These are phyloP conservation scores for Delitschia confertaspora DNA, from an alignment of 495 filamentous ascomycete species.

Conservation along the genomic window DNA sequence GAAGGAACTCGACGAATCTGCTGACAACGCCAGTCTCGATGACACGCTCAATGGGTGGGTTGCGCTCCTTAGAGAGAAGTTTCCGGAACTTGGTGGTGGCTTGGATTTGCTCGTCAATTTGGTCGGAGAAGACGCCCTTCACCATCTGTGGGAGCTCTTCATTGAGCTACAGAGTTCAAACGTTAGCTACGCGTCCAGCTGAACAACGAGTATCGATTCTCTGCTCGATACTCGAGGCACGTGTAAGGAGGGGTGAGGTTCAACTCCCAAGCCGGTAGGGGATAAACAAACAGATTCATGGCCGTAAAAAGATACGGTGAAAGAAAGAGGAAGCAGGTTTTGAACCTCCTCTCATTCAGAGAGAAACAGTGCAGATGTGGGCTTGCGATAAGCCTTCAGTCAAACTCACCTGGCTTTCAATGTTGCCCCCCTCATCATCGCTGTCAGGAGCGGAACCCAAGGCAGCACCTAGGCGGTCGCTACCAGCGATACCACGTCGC, in stretches of 20 bases:
- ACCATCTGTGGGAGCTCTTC: slow-evolving; percentile 99
- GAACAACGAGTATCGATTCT: too few relatives aligned
- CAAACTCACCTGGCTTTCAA: slow-evolving; percentile 82
- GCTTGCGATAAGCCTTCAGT: not conserved
- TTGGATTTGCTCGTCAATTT: slow-evolving; percentile 95
- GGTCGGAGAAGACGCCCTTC: slow-evolving; percentile 91
- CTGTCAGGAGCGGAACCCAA: slow-evolving; percentile 85
- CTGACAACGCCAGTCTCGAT: slow-evolving; percentile 98
- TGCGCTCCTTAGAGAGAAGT: slow-evolving; percentile 95
- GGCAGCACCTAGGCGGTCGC: slow-evolving; percentile 71
- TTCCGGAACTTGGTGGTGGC: slow-evolving; percentile 99
- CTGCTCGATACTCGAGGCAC: too few relatives aligned
- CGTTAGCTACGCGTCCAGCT: not conserved
- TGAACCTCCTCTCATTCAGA: too few relatives aligned
- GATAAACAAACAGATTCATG: too few relatives aligned
- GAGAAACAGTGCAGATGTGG: not conserved
- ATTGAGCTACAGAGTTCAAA: slow-evolving; percentile 57
- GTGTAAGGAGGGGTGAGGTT: too few relatives aligned
- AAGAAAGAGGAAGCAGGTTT: too few relatives aligned
- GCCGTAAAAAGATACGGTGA: too few relatives aligned
- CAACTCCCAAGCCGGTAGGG: too few relatives aligned
- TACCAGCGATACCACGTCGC: slow-evolving; percentile 83
- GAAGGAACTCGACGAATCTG: slow-evolving; percentile 96
- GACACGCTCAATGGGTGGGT: slow-evolving; percentile 97
- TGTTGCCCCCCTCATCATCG: slow-evolving; percentile 90